These are phyloP conservation scores for Myxozyma neotropica DNA, from an alignment of 805 yeast genomes.

Conservation along the genomic window DNA sequence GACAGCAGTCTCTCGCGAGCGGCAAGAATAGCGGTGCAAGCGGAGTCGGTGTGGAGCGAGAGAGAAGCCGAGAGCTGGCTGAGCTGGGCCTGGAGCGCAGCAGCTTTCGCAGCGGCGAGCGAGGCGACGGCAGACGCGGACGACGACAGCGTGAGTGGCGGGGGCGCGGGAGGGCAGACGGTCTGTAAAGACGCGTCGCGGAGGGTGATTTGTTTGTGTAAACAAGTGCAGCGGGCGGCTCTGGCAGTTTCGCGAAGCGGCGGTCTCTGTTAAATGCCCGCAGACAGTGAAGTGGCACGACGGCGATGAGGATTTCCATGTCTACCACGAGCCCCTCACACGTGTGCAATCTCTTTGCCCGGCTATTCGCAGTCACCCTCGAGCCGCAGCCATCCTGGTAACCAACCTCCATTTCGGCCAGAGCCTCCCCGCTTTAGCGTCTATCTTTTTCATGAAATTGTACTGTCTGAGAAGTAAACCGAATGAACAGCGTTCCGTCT, in stretches of 20 bases:
- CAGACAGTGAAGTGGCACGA: too few relatives aligned
- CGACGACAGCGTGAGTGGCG: constrained; percentile 9
- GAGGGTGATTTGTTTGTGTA: too few relatives aligned
- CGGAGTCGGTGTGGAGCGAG: constrained; percentile 5
- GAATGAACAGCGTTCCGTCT: too few relatives aligned
- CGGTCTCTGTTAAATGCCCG: too few relatives aligned
- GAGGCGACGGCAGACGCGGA: constrained; percentile 11
- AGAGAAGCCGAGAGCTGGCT: constrained; percentile 8
- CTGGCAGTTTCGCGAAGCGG: not conserved
- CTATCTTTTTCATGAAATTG: too few relatives aligned
- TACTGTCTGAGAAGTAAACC: too few relatives aligned
- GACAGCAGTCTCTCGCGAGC: constrained; percentile 8
- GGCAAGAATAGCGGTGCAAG: not conserved
- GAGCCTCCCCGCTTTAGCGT: too few relatives aligned
- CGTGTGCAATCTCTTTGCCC: not conserved
- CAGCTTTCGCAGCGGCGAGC: constrained; percentile 17
- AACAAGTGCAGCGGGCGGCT: too few relatives aligned
- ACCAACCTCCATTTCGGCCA: not conserved
- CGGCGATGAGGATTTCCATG: too few relatives aligned
- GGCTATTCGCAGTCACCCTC: not conserved
- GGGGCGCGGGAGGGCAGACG: not conserved
- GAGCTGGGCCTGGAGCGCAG: constrained; percentile 17
- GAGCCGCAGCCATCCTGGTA: not conserved
- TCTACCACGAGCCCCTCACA: not conserved
- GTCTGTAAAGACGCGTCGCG: too few relatives aligned